A percentile compares a stretch with the other conserved stretches of the same genome.
phyloP scores from a whole-genome alignment of 176 grass and related monocot genomes.

The Stipa capillata region DNA sequence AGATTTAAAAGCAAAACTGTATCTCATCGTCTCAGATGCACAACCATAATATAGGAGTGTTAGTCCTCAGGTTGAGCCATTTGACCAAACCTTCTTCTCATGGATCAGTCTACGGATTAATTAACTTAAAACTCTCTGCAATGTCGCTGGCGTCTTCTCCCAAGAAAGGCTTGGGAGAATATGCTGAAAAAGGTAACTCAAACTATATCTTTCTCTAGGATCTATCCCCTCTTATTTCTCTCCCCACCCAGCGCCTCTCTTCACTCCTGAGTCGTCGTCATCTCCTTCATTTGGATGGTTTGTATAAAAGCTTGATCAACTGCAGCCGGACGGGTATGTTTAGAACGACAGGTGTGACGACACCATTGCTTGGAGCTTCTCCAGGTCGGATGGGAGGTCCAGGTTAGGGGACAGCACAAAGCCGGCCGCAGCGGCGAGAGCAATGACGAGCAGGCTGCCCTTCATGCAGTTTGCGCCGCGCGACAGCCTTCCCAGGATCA shows the following conservation, averaged over 20 bases:
- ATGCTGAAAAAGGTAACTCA: background rate
- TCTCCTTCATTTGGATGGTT: slow-evolving; percentile 23
- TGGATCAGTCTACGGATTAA: slow-evolving; percentile 33
- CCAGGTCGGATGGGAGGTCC: slow-evolving; percentile 36
- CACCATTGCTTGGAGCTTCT: slow-evolving; percentile 49
- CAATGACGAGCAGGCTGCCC: slow-evolving; percentile 36
- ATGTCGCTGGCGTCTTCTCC: slow-evolving; percentile 23
- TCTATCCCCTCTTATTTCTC: slow-evolving; percentile 35
- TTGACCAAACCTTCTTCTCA: slow-evolving; percentile 29
- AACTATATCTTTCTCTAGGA: slow-evolving; percentile 35
- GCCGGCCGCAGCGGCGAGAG: slow-evolving; percentile 29
- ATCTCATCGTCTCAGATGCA: slow-evolving; percentile 22
- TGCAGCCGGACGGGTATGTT: slow-evolving; percentile 16
- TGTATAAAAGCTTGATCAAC: slow-evolving; percentile 20
- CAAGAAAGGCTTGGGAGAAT: background rate
- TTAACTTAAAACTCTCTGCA: slow-evolving; percentile 20
- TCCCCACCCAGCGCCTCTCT: background rate
- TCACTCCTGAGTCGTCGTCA: slow-evolving; percentile 12
- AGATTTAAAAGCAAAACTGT: slow-evolving; percentile 34
- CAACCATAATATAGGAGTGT: slow-evolving; percentile 8
- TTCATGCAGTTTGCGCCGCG: slow-evolving; percentile 54
- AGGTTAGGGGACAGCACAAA: slow-evolving; percentile 40
- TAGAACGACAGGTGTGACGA: slow-evolving; percentile 41
- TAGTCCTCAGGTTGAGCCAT: slow-evolving; percentile 24
- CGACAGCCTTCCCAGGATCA: slow-evolving; percentile 59